Evolutionary conservation across 2,329 filamentous ascomycete species (phyloP).

Genomic region (Coniochaeta pulveracea): DNA sequence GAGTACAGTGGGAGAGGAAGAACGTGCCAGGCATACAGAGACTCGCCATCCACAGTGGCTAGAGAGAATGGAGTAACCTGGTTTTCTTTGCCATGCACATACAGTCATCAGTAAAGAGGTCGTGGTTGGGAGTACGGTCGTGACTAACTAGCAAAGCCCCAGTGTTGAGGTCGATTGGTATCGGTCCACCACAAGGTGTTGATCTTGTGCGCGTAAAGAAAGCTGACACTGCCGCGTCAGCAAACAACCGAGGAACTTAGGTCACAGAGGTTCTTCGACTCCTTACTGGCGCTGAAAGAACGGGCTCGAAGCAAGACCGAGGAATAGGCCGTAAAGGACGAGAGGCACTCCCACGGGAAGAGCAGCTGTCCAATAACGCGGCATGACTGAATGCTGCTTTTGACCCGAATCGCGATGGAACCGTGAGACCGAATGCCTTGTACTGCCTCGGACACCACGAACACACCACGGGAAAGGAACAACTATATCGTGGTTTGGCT

Average conservation of each 20-base stretch:
- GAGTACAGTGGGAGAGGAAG: conserved; percentile 68
- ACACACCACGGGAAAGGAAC: too few species aligned
- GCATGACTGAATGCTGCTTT: too few species aligned
- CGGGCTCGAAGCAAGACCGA: conserved; percentile 56
- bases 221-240: conserved; percentile 34
- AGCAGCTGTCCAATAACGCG: conserved; percentile 29
- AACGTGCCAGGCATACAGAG: conserved; percentile 83
- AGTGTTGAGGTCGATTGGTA: conserved; percentile 64
- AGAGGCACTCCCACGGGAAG: conserved; percentile 47
- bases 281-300: conserved; percentile 72
- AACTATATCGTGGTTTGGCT: too few species aligned
- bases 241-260: background rate
- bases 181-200: conserved; percentile 63
- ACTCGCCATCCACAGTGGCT: conserved; percentile 62
- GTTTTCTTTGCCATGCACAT: conserved; percentile 51
- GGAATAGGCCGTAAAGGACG: conserved; percentile 52
- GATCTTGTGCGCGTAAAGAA: conserved; percentile 74
- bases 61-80: conserved; percentile 83
- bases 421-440: too few species aligned
- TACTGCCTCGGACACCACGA: too few species aligned
- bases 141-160: conserved; percentile 70
- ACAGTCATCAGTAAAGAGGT: background rate
- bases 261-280: conserved; percentile 4
- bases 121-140: too few species aligned
- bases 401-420: too few species aligned